These are phyloP conservation scores for Conringia planisiliqua DNA, from an alignment of 345 rosid species.

Conservation along the genomic window DNA sequence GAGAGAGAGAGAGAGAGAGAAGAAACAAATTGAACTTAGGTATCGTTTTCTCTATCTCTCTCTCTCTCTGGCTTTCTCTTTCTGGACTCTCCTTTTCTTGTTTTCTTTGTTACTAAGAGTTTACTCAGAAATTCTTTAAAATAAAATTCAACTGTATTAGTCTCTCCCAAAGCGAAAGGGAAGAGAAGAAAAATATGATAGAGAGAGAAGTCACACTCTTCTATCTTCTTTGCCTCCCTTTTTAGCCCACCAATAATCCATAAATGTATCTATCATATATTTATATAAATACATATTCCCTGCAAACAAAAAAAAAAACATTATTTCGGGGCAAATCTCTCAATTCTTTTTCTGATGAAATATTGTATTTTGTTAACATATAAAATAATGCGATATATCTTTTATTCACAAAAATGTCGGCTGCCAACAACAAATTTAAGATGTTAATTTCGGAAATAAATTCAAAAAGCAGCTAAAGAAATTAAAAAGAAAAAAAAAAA, in stretches of 20 bases:
- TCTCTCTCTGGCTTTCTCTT: slow-evolving; percentile 41
- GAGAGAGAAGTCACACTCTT: slow-evolving; percentile 50
- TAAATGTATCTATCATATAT: background rate
- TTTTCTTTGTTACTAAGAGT: slow-evolving; percentile 34
- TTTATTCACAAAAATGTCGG: slow-evolving; percentile 24
- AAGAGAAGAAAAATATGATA: slow-evolving; percentile 24
- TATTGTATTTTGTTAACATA: background rate
- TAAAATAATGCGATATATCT: background rate
- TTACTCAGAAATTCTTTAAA: slow-evolving; percentile 4
- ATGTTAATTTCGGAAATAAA: slow-evolving; percentile 18
- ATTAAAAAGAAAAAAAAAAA: background rate
- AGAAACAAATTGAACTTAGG: slow-evolving; percentile 37
- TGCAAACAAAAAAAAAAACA: background rate
- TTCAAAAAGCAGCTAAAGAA: background rate
- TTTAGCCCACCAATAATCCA: slow-evolving; percentile 20
- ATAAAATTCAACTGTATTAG: background rate
- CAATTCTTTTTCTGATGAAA: background rate
- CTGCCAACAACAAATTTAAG: slow-evolving; percentile 9
- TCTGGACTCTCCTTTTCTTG: slow-evolving; percentile 41
- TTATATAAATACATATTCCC: background rate
- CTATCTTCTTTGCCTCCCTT: slow-evolving; percentile 36
- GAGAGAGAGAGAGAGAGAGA: slow-evolving; percentile 19
- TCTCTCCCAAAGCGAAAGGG: slow-evolving; percentile 20
- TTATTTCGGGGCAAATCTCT: background rate
- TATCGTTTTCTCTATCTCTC: slow-evolving; percentile 52